Percentiles rank a stretch among this genome's conserved stretches.
Evolutionary conservation across 2,329 filamentous ascomycete genomes (phyloP).

Genomic region (Aspergillus intermedius): DNA sequence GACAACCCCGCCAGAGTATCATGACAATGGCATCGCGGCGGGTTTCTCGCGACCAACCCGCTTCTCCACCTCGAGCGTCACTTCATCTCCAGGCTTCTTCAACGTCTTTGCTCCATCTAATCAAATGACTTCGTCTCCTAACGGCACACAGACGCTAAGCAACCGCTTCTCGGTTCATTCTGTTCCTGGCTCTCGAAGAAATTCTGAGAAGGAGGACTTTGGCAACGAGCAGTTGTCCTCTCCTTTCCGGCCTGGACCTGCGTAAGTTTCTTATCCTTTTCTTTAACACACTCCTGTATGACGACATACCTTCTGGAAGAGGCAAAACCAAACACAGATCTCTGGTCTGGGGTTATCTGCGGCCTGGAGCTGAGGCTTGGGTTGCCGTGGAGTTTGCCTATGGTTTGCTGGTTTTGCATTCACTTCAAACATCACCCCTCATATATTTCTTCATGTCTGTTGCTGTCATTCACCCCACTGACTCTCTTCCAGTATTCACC

Average conservation of each 20-base stretch:
- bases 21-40: slow-evolving; percentile 70
- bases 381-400: too few species aligned
- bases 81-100: slow-evolving; percentile 69
- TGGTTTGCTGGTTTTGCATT: not conserved
- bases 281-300: not conserved
- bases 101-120: slow-evolving; percentile 69
- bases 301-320: not conserved
- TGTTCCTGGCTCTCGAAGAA: slow-evolving; percentile 76
- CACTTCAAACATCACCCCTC: not conserved
- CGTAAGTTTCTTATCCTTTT: slow-evolving; percentile 55
- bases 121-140: slow-evolving; percentile 62
- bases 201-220: slow-evolving; percentile 84
- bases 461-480: slow-evolving; percentile 4
- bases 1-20: slow-evolving; percentile 90
- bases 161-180: slow-evolving; percentile 74
- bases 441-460: not conserved
- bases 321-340: too few species aligned
- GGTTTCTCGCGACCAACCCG: slow-evolving; percentile 78
- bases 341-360: too few species aligned
- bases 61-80: slow-evolving; percentile 82
- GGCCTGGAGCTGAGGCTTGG: too few species aligned
- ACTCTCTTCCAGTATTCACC: slow-evolving; percentile 58
- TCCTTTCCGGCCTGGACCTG: slow-evolving; percentile 65
- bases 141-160: slow-evolving; percentile 45
- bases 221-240: slow-evolving; percentile 50